Percentiles rank a stretch among this genome's conserved stretches.
Evolutionary conservation across 1,284 basidiomycete genomes (phyloP).

Genomic region (Cystobasidium slooffiae): DNA sequence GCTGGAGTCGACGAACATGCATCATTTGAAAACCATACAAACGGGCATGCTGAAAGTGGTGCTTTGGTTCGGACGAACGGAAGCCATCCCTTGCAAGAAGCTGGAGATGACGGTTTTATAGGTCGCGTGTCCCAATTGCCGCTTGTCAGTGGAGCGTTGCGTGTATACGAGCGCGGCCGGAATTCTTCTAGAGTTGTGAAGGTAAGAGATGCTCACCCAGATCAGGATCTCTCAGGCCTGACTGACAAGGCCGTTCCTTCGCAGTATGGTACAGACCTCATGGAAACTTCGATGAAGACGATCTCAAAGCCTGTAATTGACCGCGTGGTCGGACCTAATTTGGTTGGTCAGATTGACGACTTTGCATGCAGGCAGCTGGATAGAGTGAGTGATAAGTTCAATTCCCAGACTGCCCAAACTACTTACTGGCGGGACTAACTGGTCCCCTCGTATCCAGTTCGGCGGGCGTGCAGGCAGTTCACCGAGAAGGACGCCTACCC

Average conservation of each 20-base stretch:
- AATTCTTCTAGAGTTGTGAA: conserved; percentile 78
- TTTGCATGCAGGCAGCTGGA: conserved; percentile 86
- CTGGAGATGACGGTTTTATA: conserved; percentile 57
- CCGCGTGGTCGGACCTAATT: conserved; percentile 66
- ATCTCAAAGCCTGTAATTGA: conserved; percentile 84
- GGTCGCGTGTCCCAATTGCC: conserved; percentile 63
- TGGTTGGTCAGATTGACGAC: conserved; percentile 73
- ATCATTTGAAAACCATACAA: not conserved
- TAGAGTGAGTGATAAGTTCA: conserved; percentile 56
- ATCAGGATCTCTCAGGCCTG: not conserved
- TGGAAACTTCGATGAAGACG: conserved; percentile 80
- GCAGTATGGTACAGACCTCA: conserved; percentile 83
- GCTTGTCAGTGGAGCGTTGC: conserved; percentile 70
- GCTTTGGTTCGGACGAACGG: not conserved
- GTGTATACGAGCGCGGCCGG: conserved; percentile 76
- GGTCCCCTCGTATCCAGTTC: conserved; percentile 10
- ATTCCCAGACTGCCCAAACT: not conserved
- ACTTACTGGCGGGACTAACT: not conserved
- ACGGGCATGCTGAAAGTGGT: not conserved
- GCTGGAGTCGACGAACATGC: conserved; percentile 2
- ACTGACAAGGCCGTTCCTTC: not conserved
- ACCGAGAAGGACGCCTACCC: conserved; percentile 3
- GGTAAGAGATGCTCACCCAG: conserved; percentile 56
- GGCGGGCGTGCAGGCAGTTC: conserved; percentile 11
- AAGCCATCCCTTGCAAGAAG: not conserved